Conservation (phyloP, 768 basidiomycete species). For the Krasilnikovozyma curviuscula region DNA sequence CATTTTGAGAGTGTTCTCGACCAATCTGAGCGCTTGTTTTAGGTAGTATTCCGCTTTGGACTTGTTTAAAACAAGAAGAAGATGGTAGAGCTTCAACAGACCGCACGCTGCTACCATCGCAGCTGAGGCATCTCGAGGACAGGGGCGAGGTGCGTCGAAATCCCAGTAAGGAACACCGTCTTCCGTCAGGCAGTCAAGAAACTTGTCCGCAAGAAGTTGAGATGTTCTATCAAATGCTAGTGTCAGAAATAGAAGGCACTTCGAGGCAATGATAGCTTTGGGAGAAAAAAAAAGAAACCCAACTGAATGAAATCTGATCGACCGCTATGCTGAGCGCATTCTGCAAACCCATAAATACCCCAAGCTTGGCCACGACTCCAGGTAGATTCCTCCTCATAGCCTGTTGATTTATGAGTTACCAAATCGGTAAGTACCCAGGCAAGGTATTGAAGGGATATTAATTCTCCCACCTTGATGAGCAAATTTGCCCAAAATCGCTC, state of each 20-base stretch:
- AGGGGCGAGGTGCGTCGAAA: slow-evolving; percentile 18
- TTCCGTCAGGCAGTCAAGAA: slow-evolving; percentile 14
- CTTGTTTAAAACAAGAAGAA: slow-evolving; percentile 12
- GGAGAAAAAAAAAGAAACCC: background rate
- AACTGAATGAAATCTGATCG: too few relatives aligned
- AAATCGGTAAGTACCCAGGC: too few relatives aligned
- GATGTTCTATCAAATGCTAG: too few relatives aligned
- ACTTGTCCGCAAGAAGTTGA: slow-evolving; percentile 16
- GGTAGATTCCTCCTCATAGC: slow-evolving; percentile 18
- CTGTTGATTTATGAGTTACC: too few relatives aligned
- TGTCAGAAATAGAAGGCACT: slow-evolving; percentile 18
- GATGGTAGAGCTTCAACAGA: slow-evolving; percentile 16
- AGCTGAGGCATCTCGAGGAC: slow-evolving; percentile 20
- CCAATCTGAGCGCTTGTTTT: slow-evolving; percentile 12
- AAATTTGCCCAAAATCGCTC: slow-evolving; percentile 9
- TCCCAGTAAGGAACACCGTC: slow-evolving; percentile 19
- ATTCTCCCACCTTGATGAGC: slow-evolving; percentile 15
- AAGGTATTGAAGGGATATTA: too few relatives aligned
- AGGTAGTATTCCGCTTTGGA: slow-evolving; percentile 17
- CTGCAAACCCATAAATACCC: slow-evolving; percentile 21
- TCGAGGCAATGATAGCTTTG: slow-evolving; percentile 18
- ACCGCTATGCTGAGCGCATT: slow-evolving; percentile 20
- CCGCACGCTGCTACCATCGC: slow-evolving; percentile 17
- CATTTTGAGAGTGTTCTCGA: slow-evolving; percentile 15
- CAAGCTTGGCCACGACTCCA: slow-evolving; percentile 22